phyloP scores from a whole-genome alignment of 2,329 filamentous ascomycete genomes.

The Colletotrichum sp. region DNA sequence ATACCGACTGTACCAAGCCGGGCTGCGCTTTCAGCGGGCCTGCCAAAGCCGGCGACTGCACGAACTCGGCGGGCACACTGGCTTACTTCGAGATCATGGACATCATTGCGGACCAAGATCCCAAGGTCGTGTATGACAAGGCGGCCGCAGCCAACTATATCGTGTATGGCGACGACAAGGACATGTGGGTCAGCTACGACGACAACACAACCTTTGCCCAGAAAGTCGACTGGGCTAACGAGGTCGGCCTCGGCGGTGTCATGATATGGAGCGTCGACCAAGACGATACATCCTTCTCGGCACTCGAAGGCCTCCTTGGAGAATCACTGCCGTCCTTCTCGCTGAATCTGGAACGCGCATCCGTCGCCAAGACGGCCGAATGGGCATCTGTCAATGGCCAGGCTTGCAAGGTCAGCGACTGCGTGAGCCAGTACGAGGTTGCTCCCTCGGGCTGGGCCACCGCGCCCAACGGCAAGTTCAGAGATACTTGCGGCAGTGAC shows the following conservation, averaged over 20 bases:
- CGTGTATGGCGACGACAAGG: constrained; percentile 12
- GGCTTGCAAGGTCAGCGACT: neutral
- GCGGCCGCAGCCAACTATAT: constrained; percentile 16
- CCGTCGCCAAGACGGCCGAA: neutral
- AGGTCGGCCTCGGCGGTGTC: constrained; percentile 19
- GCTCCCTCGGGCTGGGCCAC: neutral
- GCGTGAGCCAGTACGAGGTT: neutral
- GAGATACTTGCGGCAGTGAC: neutral
- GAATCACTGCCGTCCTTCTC: neutral
- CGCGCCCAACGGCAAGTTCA: neutral
- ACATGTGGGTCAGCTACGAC: constrained; percentile 26
- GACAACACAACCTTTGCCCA: constrained; percentile 22
- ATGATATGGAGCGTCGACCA: constrained; percentile 27
- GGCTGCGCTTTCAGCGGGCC: neutral
- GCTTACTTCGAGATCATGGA: neutral
- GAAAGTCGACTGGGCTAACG: constrained; percentile 24
- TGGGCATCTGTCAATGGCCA: neutral
- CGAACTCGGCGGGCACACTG: neutral
- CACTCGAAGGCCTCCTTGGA: neutral
- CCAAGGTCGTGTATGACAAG: constrained; percentile 1
- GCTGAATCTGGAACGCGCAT: neutral
- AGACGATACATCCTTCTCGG: neutral
- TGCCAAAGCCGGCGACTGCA: neutral
- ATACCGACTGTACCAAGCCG: constrained; percentile 20
- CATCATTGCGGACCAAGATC: neutral